Base-by-base conservation (phyloP, 345 rosid species). In the sweet orange (Citrus sinensis) region DNA sequence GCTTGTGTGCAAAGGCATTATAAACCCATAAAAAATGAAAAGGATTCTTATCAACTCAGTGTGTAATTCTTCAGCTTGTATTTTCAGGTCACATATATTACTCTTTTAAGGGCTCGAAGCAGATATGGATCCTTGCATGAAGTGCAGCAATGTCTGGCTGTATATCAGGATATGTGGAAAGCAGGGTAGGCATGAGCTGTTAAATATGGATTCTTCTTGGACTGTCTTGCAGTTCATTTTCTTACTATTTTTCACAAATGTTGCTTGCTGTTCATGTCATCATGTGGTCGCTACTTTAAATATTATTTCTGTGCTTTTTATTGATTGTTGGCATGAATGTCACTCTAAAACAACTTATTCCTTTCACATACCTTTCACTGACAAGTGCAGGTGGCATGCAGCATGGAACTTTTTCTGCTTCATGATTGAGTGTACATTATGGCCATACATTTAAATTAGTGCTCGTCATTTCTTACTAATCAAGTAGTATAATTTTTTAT, bases 121-220 rank as follows among this genome's bases (percentile, higher is more conserved):
- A 90, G 87, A 80, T 95, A 91, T 66, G 98, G 96, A 74, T 93
- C 98, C 80, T 86, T 91, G 79, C 82, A 80, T 76, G 97, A 95
- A 87, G 92, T 95, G 75, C 90, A 87, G 74, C 99, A 92, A 81
- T 95, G 96, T 87, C 87, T 93, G 71, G 90, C 94, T 65, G 82
- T 95, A 84, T 93, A 92, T 84, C 96, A 89, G 87, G 95, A 92
- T 71, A 91, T 93, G 99, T 82, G 97, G 76, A 95, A 85, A 86
- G 92, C 97, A 56, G 99, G 99, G 98, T 95, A 89, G 67, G 85
- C 65, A 22, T n/a, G 56, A 49, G 42, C 22, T 32, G 30, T 20
- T 34, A 9, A 73, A 20, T n/a, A n/a, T 40, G 27, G 5, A 24
- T 32, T 73, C 61, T 42, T 24, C 56, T 59, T 25, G 35, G 58